A percentile compares a stretch with the other conserved stretches of the same genome.
Evolutionary conservation across 164 flowering plant species (phyloP).

Genomic region (grape (Vitis vinifera)): DNA sequence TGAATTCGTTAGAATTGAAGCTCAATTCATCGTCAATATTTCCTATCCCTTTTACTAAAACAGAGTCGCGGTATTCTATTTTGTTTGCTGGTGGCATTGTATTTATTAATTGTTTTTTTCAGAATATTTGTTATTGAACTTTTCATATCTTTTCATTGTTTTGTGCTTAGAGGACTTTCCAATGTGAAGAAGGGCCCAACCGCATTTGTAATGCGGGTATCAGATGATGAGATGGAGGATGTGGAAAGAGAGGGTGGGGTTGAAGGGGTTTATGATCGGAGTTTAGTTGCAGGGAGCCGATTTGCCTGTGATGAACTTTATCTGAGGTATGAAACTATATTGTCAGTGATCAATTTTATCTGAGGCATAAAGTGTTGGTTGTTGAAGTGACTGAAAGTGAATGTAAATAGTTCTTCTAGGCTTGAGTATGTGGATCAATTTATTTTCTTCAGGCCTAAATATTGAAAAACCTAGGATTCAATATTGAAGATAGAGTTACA

Average conservation of each 20-base stretch:
- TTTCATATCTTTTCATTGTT: background rate
- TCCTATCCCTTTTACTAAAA: constrained; percentile 35
- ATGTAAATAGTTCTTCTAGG: no score
- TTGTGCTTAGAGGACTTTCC: constrained; percentile 16
- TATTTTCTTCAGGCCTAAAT: no score
- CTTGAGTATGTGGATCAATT: no score
- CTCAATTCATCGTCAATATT: constrained; percentile 24
- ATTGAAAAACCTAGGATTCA: no score
- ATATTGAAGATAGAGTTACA: no score
- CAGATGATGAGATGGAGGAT: constrained; percentile 38
- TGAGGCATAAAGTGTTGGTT: no score
- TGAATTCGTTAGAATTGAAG: constrained; percentile 53
- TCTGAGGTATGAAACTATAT: constrained; percentile 38
- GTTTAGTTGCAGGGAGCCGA: constrained; percentile 22
- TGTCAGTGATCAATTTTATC: background rate
- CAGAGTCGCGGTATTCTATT: constrained; percentile 25
- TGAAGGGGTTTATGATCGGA: constrained; percentile 19
- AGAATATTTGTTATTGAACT: background rate
- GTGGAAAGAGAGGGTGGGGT: constrained; percentile 13
- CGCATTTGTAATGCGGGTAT: constrained; percentile 42
- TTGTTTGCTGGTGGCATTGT: background rate
- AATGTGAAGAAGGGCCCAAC: constrained; percentile 10
- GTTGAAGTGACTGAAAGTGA: no score
- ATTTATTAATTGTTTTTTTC: background rate
- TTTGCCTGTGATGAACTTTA: constrained; percentile 50